These are phyloP conservation scores for Turritis glabra DNA, from an alignment of 345 rosid genomes.

Conservation along the genomic window DNA sequence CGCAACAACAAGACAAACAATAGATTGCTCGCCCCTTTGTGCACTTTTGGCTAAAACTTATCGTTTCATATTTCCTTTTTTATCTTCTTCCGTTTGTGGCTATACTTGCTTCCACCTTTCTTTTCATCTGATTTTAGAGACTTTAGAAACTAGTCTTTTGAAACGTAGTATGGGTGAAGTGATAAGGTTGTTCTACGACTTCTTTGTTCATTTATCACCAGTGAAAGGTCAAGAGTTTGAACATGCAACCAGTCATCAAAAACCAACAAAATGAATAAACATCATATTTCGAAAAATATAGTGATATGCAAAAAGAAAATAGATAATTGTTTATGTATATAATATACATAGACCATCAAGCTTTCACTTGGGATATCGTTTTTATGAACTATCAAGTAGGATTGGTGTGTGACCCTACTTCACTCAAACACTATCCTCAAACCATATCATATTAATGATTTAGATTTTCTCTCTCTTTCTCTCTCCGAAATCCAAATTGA, in stretches of 20 bases:
- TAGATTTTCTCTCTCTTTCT: slow-evolving; percentile 21
- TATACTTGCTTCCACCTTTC: slow-evolving; percentile 22
- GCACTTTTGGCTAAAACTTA: background rate
- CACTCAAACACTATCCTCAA: slow-evolving; percentile 36
- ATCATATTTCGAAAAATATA: no score
- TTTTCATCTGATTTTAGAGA: slow-evolving; percentile 9
- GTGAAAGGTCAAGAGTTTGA: slow-evolving; percentile 17
- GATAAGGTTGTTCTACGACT: slow-evolving; percentile 27
- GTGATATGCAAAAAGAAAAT: no score
- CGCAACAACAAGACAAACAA: background rate
- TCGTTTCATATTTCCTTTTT: background rate
- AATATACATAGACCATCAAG: slow-evolving; percentile 13
- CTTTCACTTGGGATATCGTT: slow-evolving; percentile 16
- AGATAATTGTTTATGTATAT: slow-evolving; percentile 1
- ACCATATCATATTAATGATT: slow-evolving; percentile 31
- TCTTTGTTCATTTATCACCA: slow-evolving; percentile 17
- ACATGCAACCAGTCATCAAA: slow-evolving; percentile 3
- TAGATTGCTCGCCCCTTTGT: background rate
- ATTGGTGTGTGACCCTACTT: slow-evolving; percentile 35
- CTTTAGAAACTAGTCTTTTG: slow-evolving; percentile 15
- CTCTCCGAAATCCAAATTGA: slow-evolving; percentile 27
- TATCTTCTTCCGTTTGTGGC: slow-evolving; percentile 29
- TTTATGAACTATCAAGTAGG: slow-evolving; percentile 1
- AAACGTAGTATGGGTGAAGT: slow-evolving; percentile 23
- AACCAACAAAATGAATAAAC: background rate